phyloP scores from a whole-genome alignment of 2,329 filamentous ascomycete genomes.

The Aureobasidium sp. region DNA sequence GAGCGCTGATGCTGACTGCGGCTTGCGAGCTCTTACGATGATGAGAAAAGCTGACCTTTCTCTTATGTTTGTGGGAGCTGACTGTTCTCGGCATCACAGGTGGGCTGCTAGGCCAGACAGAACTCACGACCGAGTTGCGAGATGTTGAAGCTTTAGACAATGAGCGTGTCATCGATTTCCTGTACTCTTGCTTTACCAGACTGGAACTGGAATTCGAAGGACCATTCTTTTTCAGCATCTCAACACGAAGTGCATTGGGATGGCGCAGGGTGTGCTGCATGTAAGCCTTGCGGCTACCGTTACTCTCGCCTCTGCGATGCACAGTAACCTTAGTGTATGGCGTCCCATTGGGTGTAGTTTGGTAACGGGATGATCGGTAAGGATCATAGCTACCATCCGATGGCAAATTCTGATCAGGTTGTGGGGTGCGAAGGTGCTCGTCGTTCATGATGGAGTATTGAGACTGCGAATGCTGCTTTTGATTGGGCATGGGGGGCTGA shows the following conservation, averaged over 20 bases:
- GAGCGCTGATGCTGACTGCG: conserved; percentile 29
- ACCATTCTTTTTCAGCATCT: conserved; percentile 27
- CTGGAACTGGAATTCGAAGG: conserved; percentile 28
- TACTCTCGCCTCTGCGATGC: conserved; percentile 42
- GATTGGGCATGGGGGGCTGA: conserved; percentile 28
- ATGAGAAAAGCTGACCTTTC: conserved; percentile 53
- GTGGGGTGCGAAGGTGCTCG: conserved; percentile 40
- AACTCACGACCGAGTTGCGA: conserved; percentile 38
- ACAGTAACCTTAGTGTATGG: conserved; percentile 58
- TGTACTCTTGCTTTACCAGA: conserved; percentile 16
- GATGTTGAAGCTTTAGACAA: conserved; percentile 29
- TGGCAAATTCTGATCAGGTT: conserved; percentile 39
- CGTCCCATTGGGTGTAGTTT: conserved; percentile 27
- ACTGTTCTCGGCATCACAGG: conserved; percentile 28
- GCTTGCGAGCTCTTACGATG: conserved; percentile 38
- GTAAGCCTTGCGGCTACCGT: conserved; percentile 30
- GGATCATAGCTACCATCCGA: conserved; percentile 70
- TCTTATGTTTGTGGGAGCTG: conserved; percentile 44
- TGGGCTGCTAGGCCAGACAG: conserved; percentile 40
- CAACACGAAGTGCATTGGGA: conserved; percentile 35
- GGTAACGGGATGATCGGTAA: conserved; percentile 60
- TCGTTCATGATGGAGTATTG: conserved; percentile 51
- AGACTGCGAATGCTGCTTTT: conserved; percentile 40
- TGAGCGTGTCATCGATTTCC: conserved; percentile 18
- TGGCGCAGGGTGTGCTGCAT: conserved; percentile 33